Evolutionary conservation across 2,329 filamentous ascomycete species (phyloP).

Genomic region (Hypoxylon sp.): DNA sequence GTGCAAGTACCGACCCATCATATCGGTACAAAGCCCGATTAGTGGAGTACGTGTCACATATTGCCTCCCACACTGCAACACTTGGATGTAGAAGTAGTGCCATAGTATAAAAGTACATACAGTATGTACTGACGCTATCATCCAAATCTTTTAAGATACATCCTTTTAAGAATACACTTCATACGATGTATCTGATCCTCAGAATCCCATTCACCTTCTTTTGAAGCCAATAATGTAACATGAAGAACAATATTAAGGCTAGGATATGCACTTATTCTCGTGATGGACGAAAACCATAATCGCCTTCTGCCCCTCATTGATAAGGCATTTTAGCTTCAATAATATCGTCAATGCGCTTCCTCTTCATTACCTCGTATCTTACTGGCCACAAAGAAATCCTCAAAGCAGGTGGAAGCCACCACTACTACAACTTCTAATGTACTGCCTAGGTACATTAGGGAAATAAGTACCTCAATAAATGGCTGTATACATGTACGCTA

Average conservation of each 20-base stretch:
- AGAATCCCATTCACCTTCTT: not conserved
- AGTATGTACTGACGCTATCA: not conserved
- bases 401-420: slow-evolving; percentile 2
- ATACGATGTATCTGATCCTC: not conserved
- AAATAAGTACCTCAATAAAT: slow-evolving; percentile 9
- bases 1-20: not conserved
- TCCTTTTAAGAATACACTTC: not conserved
- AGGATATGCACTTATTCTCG: not conserved
- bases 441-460: not conserved
- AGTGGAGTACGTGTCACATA: slow-evolving; percentile 12
- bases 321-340: slow-evolving; percentile 8
- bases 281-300: slow-evolving; percentile 1
- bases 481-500: not conserved
- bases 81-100: slow-evolving; percentile 12
- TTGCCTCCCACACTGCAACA: slow-evolving; percentile 16
- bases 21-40: not conserved
- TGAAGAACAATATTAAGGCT: not conserved
- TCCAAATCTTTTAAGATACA: not conserved
- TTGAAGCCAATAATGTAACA: slow-evolving; percentile 2
- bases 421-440: not conserved
- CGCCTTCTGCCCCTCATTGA: slow-evolving; percentile 7
- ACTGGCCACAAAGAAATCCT: slow-evolving; percentile 12
- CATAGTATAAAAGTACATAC: slow-evolving; percentile 5
- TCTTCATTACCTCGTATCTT: not conserved
- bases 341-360: slow-evolving; percentile 25